These are phyloP conservation scores for Epichloe scottii DNA, from an alignment of 2,329 filamentous ascomycete genomes.

Conservation along the genomic window DNA sequence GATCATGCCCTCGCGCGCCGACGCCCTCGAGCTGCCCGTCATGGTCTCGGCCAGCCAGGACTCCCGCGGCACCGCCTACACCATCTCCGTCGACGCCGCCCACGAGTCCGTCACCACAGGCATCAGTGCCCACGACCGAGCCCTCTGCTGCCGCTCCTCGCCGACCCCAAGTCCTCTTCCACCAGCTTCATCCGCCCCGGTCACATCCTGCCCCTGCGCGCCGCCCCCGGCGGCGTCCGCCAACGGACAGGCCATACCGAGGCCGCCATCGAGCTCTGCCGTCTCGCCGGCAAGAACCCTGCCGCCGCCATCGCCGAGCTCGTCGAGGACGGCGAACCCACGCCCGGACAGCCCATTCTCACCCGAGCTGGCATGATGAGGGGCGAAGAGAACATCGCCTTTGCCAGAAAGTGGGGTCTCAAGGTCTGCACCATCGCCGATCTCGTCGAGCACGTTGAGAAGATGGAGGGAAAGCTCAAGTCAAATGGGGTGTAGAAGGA, in stretches of 20 bases:
- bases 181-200: conserved; percentile 68
- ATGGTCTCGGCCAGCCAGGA: conserved; percentile 74
- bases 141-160: conserved; percentile 69
- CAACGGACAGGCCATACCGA: conserved; percentile 81
- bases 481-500: conserved; percentile 18
- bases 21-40: conserved; percentile 64
- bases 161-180: conserved; percentile 45
- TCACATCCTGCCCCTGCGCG: conserved; percentile 78
- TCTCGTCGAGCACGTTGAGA: conserved; percentile 67
- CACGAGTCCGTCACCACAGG: conserved; percentile 69
- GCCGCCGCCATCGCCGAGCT: conserved; percentile 85
- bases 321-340: conserved; percentile 70
- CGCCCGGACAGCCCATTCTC: conserved; percentile 54
- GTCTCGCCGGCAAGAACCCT: conserved; percentile 62
- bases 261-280: conserved; percentile 82
- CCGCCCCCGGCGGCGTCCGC: conserved; percentile 67
- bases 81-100: conserved; percentile 72
- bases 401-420: conserved; percentile 78
- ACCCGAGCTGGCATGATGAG: conserved; percentile 77
- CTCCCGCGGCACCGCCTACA: conserved; percentile 85
- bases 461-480: conserved; percentile 50
- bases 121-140: conserved; percentile 79
- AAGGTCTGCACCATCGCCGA: conserved; percentile 95
- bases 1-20: conserved; percentile 55
- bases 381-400: conserved; percentile 74